Conservation (phyloP, 1,284 basidiomycete species). For the Entoloma clypeatum region DNA sequence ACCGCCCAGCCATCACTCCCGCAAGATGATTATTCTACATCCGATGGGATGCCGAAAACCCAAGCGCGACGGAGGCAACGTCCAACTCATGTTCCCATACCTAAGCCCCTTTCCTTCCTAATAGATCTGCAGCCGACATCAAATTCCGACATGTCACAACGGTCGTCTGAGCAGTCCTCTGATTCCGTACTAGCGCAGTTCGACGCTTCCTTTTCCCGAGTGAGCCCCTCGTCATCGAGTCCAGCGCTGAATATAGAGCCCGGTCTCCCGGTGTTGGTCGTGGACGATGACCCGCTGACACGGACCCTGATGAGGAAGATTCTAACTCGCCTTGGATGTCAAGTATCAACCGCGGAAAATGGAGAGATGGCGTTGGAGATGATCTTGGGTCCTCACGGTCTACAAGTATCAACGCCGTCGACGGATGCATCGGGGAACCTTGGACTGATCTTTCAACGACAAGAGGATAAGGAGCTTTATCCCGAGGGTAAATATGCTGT, state of each 20-base stretch:
- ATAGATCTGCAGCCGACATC: constrained; percentile 24
- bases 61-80: constrained; percentile 23
- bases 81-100: constrained; percentile 40
- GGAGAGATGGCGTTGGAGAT: constrained; percentile 78
- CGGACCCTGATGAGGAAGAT: constrained; percentile 81
- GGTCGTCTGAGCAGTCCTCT: constrained; percentile 21
- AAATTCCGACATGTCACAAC: constrained; percentile 14
- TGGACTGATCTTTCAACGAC: constrained; percentile 31
- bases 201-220: constrained; percentile 29
- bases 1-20: constrained; percentile 25
- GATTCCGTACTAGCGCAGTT: constrained; percentile 28
- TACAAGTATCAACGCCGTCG: constrained; percentile 29
- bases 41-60: constrained; percentile 14
- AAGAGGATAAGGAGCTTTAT: constrained; percentile 11
- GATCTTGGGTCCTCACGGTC: constrained; percentile 45
- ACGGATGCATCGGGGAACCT: constrained; percentile 30
- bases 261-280: constrained; percentile 62
- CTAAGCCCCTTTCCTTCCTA: constrained; percentile 32
- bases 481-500: constrained; percentile 55
- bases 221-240: constrained; percentile 32
- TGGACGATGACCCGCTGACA: constrained; percentile 78
- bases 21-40: constrained; percentile 7
- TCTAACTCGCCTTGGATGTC: constrained; percentile 74
- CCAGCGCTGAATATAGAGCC: constrained; percentile 34
- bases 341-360: constrained; percentile 82